phyloP scores from a whole-genome alignment of 2,329 filamentous ascomycete genomes.

The Diaporthe australafricana region DNA sequence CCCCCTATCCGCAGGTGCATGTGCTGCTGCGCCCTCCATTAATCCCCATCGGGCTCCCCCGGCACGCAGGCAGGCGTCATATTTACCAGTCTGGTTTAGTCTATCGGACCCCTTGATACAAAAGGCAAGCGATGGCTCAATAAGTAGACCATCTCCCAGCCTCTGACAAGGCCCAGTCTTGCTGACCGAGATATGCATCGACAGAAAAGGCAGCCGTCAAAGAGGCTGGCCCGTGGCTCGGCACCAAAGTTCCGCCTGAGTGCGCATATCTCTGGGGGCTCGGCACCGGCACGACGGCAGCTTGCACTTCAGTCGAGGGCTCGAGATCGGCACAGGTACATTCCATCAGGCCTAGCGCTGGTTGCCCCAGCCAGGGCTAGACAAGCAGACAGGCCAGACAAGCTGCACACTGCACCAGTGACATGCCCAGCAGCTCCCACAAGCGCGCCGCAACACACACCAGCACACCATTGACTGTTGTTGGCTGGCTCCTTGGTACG shows the following conservation, averaged over 20 bases:
- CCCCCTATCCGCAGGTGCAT: background rate
- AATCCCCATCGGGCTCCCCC: background rate
- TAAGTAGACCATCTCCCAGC: background rate
- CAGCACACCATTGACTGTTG: background rate
- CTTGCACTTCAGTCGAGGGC: background rate
- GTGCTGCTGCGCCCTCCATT: background rate
- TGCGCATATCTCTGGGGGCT: slow-evolving; percentile 17
- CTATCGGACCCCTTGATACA: too few relatives aligned
- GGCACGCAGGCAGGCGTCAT: background rate
- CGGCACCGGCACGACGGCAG: slow-evolving; percentile 13
- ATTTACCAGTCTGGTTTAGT: too few relatives aligned
- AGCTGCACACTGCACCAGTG: background rate
- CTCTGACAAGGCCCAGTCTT: background rate
- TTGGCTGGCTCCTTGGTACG: background rate
- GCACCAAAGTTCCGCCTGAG: slow-evolving; percentile 7
- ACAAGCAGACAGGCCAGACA: slow-evolving; percentile 5
- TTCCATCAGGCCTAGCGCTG: slow-evolving; percentile 7
- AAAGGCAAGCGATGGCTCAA: background rate
- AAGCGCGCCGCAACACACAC: background rate
- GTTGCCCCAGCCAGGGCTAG: background rate
- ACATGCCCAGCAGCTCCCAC: background rate
- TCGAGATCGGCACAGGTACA: slow-evolving; percentile 14
- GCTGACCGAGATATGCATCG: background rate
- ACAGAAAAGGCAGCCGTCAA: background rate
- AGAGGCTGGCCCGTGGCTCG: background rate